phyloP scores from a whole-genome alignment of 768 basidiomycete species.

The Suillus lakei region DNA sequence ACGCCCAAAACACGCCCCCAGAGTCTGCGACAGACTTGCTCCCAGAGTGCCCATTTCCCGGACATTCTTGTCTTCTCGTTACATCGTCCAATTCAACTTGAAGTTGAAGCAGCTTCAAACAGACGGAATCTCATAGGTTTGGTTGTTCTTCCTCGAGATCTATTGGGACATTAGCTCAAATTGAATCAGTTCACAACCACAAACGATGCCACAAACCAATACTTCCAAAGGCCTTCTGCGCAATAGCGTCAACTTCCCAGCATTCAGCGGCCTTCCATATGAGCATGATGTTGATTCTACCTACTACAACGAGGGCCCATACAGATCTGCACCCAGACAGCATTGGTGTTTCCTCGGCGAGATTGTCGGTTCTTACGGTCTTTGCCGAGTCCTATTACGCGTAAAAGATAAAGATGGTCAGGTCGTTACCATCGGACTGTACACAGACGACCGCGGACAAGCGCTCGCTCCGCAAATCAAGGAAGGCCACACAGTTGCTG shows the following conservation, averaged over 20 bases:
- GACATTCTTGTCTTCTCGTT: neutral
- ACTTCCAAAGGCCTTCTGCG: neutral
- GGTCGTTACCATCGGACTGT: constrained; percentile 28
- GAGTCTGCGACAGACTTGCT: neutral
- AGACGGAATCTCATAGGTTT: neutral
- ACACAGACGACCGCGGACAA: constrained; percentile 21
- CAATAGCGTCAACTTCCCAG: constrained; percentile 29
- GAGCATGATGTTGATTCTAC: constrained; percentile 25
- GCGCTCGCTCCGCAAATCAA: constrained; percentile 4
- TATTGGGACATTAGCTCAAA: neutral
- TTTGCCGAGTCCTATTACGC: constrained; percentile 26
- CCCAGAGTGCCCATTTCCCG: neutral
- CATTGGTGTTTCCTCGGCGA: constrained; percentile 42
- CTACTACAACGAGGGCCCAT: neutral
- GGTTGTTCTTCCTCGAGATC: neutral
- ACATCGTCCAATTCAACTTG: neutral
- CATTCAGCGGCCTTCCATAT: constrained; percentile 27
- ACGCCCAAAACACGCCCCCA: neutral
- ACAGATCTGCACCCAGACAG: constrained; percentile 12
- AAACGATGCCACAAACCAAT: neutral
- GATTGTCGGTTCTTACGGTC: constrained; percentile 26
- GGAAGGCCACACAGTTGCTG: constrained; percentile 13
- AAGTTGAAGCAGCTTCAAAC: neutral
- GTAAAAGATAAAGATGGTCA: constrained; percentile 31
- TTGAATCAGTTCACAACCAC: neutral